phyloP scores from a whole-genome alignment of 2,329 filamentous ascomycete genomes.

The Neofusicoccum sp. region DNA sequence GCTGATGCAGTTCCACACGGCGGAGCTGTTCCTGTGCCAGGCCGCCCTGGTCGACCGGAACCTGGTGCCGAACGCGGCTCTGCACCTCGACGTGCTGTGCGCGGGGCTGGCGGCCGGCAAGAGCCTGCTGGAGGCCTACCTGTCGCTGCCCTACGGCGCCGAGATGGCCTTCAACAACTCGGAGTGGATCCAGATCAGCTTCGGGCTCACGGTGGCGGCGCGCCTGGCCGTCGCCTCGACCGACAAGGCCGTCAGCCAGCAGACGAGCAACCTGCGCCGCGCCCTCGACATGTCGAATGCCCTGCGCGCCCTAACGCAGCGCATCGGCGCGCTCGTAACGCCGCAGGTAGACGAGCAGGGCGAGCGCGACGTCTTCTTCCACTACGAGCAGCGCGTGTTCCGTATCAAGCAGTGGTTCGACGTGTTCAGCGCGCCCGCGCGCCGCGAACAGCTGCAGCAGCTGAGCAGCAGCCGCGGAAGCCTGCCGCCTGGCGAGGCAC shows the following conservation, averaged over 20 bases:
- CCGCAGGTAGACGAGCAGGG: constrained; percentile 30
- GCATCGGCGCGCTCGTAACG: constrained; percentile 33
- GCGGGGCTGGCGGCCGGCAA: constrained; percentile 30
- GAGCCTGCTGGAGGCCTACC: constrained; percentile 33
- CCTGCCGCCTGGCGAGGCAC: too few species aligned
- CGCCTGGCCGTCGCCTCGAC: constrained; percentile 35
- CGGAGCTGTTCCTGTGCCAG: constrained; percentile 45
- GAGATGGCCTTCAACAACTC: constrained; percentile 43
- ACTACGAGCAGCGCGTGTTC: constrained; percentile 32
- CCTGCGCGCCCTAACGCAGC: constrained; percentile 31
- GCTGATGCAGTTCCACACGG: constrained; percentile 44
- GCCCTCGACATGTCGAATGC: constrained; percentile 34
- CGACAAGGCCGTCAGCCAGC: constrained; percentile 29
- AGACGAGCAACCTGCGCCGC: constrained; percentile 32
- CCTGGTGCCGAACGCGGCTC: constrained; percentile 29
- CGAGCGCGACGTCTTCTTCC: constrained; percentile 32
- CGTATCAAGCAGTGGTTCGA: constrained; percentile 36
- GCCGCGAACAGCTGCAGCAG: not conserved
- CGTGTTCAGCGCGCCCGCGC: constrained; percentile 25
- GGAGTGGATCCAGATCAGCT: constrained; percentile 45
- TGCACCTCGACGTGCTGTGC: constrained; percentile 24
- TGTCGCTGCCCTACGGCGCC: constrained; percentile 37
- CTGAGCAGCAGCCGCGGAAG: not conserved
- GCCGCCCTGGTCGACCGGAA: constrained; percentile 39
- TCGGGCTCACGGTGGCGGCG: constrained; percentile 36